Conservation (phyloP, 2,329 filamentous ascomycete genomes). For the Neurospora sp. region DNA sequence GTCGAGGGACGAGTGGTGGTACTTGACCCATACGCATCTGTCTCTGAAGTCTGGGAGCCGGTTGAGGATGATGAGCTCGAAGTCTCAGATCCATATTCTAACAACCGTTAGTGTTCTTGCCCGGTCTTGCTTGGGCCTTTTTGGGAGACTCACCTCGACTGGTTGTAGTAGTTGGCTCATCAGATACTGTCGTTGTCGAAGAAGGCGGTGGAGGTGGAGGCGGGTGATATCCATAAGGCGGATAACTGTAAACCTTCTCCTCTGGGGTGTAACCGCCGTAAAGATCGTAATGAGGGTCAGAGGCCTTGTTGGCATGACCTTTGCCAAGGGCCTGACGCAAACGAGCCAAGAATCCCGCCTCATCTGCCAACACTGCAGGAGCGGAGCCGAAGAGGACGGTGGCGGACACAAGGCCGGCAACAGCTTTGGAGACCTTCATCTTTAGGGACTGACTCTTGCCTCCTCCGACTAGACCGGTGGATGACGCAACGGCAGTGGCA, state of each 20-base stretch:
- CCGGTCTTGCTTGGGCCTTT: background rate
- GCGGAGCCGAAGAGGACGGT: slow-evolving; percentile 19
- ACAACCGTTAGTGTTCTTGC: background rate
- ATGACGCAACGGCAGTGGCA: background rate
- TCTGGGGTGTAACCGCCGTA: slow-evolving; percentile 2
- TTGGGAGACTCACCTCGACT: slow-evolving; percentile 6
- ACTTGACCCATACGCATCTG: slow-evolving; percentile 6
- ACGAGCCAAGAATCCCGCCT: slow-evolving; percentile 12
- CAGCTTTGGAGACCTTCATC: slow-evolving; percentile 28
- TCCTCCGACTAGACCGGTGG: background rate
- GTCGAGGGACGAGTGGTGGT: background rate
- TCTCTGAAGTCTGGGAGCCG: slow-evolving; percentile 4
- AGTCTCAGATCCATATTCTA: slow-evolving; percentile 6
- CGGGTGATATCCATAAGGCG: slow-evolving; percentile 15
- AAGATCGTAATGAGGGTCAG: background rate
- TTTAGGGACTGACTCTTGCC: slow-evolving; percentile 8
- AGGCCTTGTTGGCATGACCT: background rate
- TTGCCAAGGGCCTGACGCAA: slow-evolving; percentile 13
- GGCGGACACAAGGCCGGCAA: slow-evolving; percentile 25
- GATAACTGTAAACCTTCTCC: slow-evolving; percentile 10
- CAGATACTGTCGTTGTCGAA: background rate
- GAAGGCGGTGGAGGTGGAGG: slow-evolving; percentile 6
- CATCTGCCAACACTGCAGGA: slow-evolving; percentile 10
- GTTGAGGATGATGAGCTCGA: slow-evolving; percentile 2
- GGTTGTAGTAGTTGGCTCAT: background rate